Percentiles rank a stretch among this genome's conserved stretches.
phyloP scores from a whole-genome alignment of 495 filamentous ascomycete genomes.

The Daldinia vernicosa region DNA sequence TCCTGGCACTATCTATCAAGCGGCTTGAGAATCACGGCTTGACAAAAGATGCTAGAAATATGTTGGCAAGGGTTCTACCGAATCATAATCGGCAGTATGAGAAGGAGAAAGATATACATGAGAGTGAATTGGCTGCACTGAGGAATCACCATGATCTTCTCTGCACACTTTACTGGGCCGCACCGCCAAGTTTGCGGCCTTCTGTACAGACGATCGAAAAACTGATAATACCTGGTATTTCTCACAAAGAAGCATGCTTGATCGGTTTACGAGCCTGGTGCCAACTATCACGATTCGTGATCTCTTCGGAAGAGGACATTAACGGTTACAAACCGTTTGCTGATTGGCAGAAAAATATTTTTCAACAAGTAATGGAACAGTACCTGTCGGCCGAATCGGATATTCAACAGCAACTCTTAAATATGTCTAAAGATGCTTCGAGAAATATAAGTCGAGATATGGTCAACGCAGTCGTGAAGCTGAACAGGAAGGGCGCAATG shows the following conservation, averaged over 20 bases:
- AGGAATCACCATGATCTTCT: slow-evolving; percentile 95
- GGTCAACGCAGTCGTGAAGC: slow-evolving; percentile 53
- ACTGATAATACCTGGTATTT: slow-evolving; percentile 78
- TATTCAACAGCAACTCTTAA: slow-evolving; percentile 57
- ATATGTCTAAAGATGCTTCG: slow-evolving; percentile 49
- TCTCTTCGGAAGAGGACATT: slow-evolving; percentile 65
- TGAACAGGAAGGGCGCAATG: slow-evolving; percentile 57
- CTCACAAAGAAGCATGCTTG: slow-evolving; percentile 85
- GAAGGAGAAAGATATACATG: slow-evolving; percentile 77
- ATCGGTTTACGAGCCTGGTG: slow-evolving; percentile 85
- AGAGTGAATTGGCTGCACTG: slow-evolving; percentile 82
- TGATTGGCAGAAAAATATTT: slow-evolving; percentile 72
- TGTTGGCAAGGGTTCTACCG: slow-evolving; percentile 82
- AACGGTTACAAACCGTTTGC: slow-evolving; percentile 66
- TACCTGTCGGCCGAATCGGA: slow-evolving; percentile 59
- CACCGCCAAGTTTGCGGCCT: slow-evolving; percentile 75
- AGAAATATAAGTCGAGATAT: slow-evolving; percentile 50
- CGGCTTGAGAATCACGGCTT: slow-evolving; percentile 66
- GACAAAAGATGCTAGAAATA: slow-evolving; percentile 76
- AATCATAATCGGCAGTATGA: slow-evolving; percentile 89
- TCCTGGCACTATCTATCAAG: slow-evolving; percentile 74
- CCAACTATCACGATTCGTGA: slow-evolving; percentile 77
- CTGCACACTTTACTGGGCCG: slow-evolving; percentile 86
- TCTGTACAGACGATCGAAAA: slow-evolving; percentile 74
- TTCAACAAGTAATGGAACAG: slow-evolving; percentile 58